These are phyloP conservation scores for Camptophora hylomeconis DNA, from an alignment of 2,329 filamentous ascomycete species.

Conservation along the genomic window DNA sequence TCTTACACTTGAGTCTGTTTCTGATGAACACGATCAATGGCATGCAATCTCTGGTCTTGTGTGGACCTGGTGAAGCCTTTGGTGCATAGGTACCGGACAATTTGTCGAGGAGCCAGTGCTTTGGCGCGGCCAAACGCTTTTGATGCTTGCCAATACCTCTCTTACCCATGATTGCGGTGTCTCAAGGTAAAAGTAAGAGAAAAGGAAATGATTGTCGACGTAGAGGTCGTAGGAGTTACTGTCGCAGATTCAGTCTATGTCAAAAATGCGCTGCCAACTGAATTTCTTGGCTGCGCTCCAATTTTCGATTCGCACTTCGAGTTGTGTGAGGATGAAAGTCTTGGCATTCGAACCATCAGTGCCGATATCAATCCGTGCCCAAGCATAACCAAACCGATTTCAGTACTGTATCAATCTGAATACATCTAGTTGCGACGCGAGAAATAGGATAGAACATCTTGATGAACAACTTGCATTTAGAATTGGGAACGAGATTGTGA, in stretches of 20 bases:
- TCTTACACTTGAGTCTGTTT: slow-evolving; percentile 84
- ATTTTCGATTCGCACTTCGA: background rate
- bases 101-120: slow-evolving; percentile 99
- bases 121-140: slow-evolving; percentile 98
- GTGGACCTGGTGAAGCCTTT: slow-evolving; percentile 63
- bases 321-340: background rate
- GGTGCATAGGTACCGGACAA: slow-evolving; percentile 76
- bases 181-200: slow-evolving; percentile 4
- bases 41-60: slow-evolving; percentile 95
- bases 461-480: too few relatives aligned
- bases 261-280: background rate
- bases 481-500: slow-evolving; percentile 1
- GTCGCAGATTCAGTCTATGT: too few relatives aligned
- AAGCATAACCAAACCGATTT: too few relatives aligned
- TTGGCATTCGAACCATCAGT: background rate
- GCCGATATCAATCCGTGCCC: too few relatives aligned
- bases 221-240: too few relatives aligned
- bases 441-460: too few relatives aligned
- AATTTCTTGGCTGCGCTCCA: background rate
- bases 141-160: slow-evolving; percentile 86
- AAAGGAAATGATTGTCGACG: slow-evolving; percentile 1
- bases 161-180: slow-evolving; percentile 36
- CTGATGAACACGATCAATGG: slow-evolving; percentile 98
- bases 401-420: too few relatives aligned
- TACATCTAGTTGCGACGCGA: too few relatives aligned